Base-by-base conservation (phyloP, 2,329 filamentous ascomycete species). In the Diaporthe ampelina region DNA sequence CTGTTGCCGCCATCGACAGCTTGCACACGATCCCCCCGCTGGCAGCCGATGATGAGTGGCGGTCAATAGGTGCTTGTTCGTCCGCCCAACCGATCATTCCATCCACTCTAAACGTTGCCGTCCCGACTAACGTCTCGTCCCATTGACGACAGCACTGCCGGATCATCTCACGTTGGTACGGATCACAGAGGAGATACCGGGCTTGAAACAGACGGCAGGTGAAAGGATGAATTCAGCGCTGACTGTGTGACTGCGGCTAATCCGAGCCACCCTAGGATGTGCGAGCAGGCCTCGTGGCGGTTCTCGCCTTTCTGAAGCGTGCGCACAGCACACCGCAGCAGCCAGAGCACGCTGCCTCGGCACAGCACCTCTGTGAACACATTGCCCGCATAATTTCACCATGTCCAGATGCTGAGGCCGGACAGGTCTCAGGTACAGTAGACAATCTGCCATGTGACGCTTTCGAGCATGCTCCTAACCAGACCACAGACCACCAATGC, bases 251-350 rank as follows among this genome's bases (percentile, higher is more conserved):
- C 26, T 19, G n/a, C 40, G 52, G 72, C 72, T 74, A 26, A 74
- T 6, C 32, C 10, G 26, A n/a, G 8, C 52, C 29, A 24, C 40
- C 40, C 11, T 26, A 75, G 74, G 35, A 58, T 54, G 29, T 24
- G n/a, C 58, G 57, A 26, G 32, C 68, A 45, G 52, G 68, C 17
- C 63, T 74, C 45, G 29, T 76, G 50, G 69, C 57, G 15, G 37
- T 70, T 26, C 73, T 74, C 32, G 63, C 69, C 45, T 70, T 63
- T n/a, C 58, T 76, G 24, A 74, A 65, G 70, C 48, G 43, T 48
- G 58, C 65, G 40, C 43, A 13, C 9, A 65, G 40, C n/a, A 48
- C 69, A 32, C 19, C 40, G 24, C 45, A n/a, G 13, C 48, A 63
- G 61, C 68, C 68, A 52, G 68, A 57, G 7, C 73, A 74, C 21